Conservation (phyloP, 805 yeast species). For the Schizosaccharomyces cryophilus region DNA sequence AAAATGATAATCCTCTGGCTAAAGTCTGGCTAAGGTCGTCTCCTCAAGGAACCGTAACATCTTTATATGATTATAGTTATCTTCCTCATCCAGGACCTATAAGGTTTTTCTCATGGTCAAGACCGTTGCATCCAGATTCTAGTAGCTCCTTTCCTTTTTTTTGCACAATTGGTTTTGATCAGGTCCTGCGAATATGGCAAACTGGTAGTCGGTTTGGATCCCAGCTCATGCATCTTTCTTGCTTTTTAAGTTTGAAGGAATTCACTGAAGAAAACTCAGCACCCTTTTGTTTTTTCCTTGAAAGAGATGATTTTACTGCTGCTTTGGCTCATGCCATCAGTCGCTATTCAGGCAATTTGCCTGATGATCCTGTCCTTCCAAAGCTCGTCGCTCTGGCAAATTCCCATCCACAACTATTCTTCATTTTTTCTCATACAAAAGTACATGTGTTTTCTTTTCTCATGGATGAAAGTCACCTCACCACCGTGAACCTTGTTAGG, state of each 20-base stretch:
- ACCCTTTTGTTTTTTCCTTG: conserved; percentile 6
- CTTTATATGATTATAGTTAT: conserved; percentile 43
- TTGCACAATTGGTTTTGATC: conserved; percentile 40
- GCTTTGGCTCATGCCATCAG: conserved; percentile 11
- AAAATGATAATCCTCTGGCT: conserved; percentile 37
- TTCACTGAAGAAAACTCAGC: conserved; percentile 2
- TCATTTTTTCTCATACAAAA: neutral
- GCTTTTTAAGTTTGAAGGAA: conserved; percentile 17
- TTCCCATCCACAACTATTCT: neutral
- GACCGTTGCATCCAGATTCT: conserved; percentile 13
- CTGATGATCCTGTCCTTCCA: neutral
- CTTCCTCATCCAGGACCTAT: conserved; percentile 41
- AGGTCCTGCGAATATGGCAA: conserved; percentile 38
- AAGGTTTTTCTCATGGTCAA: conserved; percentile 34
- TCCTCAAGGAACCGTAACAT: conserved; percentile 31
- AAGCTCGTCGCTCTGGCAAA: neutral
- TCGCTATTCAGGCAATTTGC: neutral
- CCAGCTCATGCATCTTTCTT: conserved; percentile 24
- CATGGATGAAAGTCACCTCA: neutral
- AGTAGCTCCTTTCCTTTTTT: conserved; percentile 23
- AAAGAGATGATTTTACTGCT: conserved; percentile 9
- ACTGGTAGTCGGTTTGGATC: conserved; percentile 10
- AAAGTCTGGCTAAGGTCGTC: conserved; percentile 59
- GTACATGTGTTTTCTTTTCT: neutral
- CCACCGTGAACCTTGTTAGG: neutral